phyloP scores from a whole-genome alignment of 331 rosid genomes.

The Saraca asoca region DNA sequence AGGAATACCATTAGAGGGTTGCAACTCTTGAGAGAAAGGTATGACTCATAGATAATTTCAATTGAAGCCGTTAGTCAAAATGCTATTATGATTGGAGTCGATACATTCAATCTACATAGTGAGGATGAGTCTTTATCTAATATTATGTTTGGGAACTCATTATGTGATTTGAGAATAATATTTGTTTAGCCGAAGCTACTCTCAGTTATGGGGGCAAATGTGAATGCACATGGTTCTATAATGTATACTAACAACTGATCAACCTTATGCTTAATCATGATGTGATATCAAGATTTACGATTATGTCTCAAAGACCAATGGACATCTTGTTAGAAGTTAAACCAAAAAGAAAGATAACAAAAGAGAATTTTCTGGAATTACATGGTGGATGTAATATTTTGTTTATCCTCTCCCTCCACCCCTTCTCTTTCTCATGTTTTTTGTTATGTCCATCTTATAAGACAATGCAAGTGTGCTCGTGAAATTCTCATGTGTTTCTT shows the following conservation, averaged over 20 bases:
- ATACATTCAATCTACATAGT: background rate
- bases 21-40: constrained; percentile 93
- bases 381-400: background rate
- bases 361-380: background rate
- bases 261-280: constrained; percentile 9
- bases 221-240: too few relatives aligned
- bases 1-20: constrained; percentile 97
- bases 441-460: too few relatives aligned
- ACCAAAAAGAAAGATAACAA: background rate
- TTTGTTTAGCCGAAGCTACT: too few relatives aligned
- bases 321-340: background rate
- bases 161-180: too few relatives aligned
- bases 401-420: too few relatives aligned
- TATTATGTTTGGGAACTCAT: too few relatives aligned
- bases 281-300: constrained; percentile 1
- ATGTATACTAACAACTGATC: background rate
- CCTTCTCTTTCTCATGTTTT: too few relatives aligned
- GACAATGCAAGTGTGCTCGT: too few relatives aligned
- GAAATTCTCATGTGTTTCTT: too few relatives aligned
- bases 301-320: constrained; percentile 12
- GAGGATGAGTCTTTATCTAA: too few relatives aligned
- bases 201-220: too few relatives aligned
- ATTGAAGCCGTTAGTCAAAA: constrained; percentile 1
- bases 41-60: background rate
- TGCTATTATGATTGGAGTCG: background rate